phyloP scores from a whole-genome alignment of 371 early-diverging fungal species.

The Syncephalastrum monosporum region DNA sequence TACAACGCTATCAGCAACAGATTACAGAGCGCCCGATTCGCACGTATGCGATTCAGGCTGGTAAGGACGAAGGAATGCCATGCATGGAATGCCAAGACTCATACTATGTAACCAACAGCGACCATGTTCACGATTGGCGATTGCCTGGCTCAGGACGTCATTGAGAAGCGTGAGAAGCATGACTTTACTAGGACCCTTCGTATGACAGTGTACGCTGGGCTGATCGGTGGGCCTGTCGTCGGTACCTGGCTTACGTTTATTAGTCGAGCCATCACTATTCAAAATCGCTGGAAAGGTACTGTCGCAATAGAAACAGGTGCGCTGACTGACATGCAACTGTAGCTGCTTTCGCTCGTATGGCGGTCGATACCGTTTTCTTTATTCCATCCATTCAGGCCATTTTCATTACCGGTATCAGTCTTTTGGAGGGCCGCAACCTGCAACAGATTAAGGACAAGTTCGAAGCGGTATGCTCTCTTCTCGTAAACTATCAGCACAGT shows the following conservation, averaged over 20 bases:
- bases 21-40: conserved; percentile 10
- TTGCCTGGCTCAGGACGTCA: conserved; percentile 24
- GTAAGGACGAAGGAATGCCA: conserved; percentile 6
- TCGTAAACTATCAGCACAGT: no score
- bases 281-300: conserved; percentile 7
- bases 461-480: conserved; percentile 21
- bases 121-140: conserved; percentile 29
- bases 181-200: conserved; percentile 20
- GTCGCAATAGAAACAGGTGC: no score
- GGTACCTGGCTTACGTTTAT: conserved; percentile 32
- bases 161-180: conserved; percentile 30
- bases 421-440: conserved; percentile 56
- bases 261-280: conserved; percentile 19
- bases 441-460: conserved; percentile 57
- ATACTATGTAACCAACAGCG: conserved; percentile 5
- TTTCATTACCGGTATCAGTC: conserved; percentile 59
- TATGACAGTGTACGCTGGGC: conserved; percentile 24
- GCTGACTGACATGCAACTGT: background rate
- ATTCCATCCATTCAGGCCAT: conserved; percentile 67
- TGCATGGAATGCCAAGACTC: background rate
- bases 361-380: conserved; percentile 63
- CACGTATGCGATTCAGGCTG: conserved; percentile 19
- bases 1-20: conserved; percentile 13
- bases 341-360: conserved; percentile 43
- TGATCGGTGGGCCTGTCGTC: conserved; percentile 29